phyloP scores from a whole-genome alignment of 495 filamentous ascomycete species.

The Aspergillus campestris region DNA sequence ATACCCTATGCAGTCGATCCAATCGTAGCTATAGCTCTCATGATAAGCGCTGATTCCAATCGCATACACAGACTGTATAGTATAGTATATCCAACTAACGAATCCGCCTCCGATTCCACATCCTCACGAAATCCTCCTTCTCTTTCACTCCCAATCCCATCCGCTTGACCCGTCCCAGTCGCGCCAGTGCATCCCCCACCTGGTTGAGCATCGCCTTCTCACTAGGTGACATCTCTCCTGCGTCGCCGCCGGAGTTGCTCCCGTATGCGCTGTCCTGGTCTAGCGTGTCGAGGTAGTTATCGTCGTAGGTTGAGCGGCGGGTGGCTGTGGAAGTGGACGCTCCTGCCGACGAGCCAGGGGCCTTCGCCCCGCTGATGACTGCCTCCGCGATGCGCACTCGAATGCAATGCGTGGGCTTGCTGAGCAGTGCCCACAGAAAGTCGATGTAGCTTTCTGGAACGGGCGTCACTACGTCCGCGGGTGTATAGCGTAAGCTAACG shows the following conservation, averaged over 20 bases:
- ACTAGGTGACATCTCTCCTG: slow-evolving; percentile 19
- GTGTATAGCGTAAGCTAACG: slow-evolving; percentile 78
- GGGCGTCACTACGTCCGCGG: slow-evolving; percentile 84
- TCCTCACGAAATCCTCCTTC: slow-evolving; percentile 67
- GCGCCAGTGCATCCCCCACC: slow-evolving; percentile 78
- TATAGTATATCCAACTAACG: no score
- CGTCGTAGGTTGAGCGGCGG: slow-evolving; percentile 31
- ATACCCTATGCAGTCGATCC: no score
- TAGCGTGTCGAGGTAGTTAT: slow-evolving; percentile 43
- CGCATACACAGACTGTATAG: no score
- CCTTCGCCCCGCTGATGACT: slow-evolving; percentile 40
- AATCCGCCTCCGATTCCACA: slow-evolving; percentile 43
- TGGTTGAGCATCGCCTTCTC: slow-evolving; percentile 61
- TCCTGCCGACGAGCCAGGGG: not conserved
- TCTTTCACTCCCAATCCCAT: slow-evolving; percentile 75
- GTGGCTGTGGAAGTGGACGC: slow-evolving; percentile 1
- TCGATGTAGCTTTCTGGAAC: slow-evolving; percentile 57
- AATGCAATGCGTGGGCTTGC: slow-evolving; percentile 78
- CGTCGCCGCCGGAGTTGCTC: slow-evolving; percentile 22
- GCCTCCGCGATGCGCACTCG: slow-evolving; percentile 79
- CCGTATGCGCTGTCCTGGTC: slow-evolving; percentile 27
- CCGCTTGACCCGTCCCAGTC: slow-evolving; percentile 83
- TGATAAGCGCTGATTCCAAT: no score
- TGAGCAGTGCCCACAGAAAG: slow-evolving; percentile 82
- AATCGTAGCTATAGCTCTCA: no score